Conservation (phyloP, 2,329 filamentous ascomycete species). For the Cladophialophora bantiana region DNA sequence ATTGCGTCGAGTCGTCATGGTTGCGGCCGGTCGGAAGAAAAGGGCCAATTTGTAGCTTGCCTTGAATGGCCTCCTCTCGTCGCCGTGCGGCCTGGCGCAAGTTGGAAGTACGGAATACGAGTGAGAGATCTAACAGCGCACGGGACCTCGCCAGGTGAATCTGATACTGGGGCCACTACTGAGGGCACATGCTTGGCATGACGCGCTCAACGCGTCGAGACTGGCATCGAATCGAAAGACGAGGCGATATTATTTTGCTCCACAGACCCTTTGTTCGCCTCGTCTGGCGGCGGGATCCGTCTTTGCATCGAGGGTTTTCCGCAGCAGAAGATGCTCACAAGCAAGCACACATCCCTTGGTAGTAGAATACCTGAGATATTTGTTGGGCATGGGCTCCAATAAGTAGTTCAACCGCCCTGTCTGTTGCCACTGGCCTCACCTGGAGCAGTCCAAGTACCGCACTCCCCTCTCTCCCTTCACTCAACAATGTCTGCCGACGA, state of each 20-base stretch:
- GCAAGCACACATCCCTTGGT: not conserved
- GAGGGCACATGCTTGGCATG: not conserved
- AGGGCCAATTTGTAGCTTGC: not conserved
- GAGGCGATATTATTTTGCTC: not conserved
- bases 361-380: not conserved
- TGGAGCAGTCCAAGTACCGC: not conserved
- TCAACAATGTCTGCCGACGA: slow-evolving; percentile 26
- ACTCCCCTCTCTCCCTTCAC: not conserved
- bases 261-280: not conserved
- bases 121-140: not conserved
- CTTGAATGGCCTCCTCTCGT: slow-evolving; percentile 2
- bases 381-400: not conserved
- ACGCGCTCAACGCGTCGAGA: slow-evolving; percentile 14
- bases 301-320: not conserved
- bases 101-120: not conserved
- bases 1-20: slow-evolving; percentile 29
- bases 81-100: not conserved
- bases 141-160: not conserved
- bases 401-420: not conserved
- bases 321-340: not conserved
- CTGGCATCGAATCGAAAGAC: not conserved
- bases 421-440: not conserved
- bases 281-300: not conserved
- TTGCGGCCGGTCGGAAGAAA: not conserved
- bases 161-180: not conserved